phyloP scores from a whole-genome alignment of 805 yeast genomes.

The Myxozyma mucilagina region DNA sequence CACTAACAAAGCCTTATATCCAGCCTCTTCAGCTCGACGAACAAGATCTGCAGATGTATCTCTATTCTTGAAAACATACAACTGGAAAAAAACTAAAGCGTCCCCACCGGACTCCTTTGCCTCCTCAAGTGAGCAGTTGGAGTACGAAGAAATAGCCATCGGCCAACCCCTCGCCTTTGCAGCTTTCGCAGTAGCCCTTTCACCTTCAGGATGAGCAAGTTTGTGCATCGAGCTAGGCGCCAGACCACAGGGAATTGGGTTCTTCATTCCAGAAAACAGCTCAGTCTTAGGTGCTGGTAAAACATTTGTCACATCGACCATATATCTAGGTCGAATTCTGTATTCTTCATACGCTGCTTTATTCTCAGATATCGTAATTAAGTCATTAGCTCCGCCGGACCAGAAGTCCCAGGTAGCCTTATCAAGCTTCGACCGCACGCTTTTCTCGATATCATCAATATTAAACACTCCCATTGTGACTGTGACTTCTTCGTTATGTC shows the following conservation, averaged over 20 bases:
- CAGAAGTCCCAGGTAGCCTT: conserved; percentile 31
- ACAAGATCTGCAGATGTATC: conserved; percentile 32
- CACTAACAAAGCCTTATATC: conserved; percentile 49
- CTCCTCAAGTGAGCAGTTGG: conserved; percentile 30
- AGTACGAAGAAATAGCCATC: conserved; percentile 34
- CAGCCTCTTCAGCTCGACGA: conserved; percentile 36
- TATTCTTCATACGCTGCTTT: conserved; percentile 72
- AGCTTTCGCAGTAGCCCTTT: conserved; percentile 36
- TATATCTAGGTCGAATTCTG: conserved; percentile 69
- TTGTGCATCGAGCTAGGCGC: conserved; percentile 40
- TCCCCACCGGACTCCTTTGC: conserved; percentile 26
- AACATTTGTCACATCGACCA: conserved; percentile 65
- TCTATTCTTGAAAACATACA: conserved; percentile 35
- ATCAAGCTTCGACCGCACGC: conserved; percentile 15
- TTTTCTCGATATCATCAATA: conserved; percentile 29
- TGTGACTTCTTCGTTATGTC: not conserved
- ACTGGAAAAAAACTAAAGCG: conserved; percentile 30
- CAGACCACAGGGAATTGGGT: conserved; percentile 37
- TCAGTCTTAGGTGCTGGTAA: conserved; percentile 52
- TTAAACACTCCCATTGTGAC: conserved; percentile 16
- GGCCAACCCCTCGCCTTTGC: conserved; percentile 34
- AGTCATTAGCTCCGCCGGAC: conserved; percentile 35
- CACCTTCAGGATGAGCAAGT: conserved; percentile 39
- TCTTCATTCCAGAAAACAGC: conserved; percentile 32
- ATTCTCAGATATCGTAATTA: conserved; percentile 63